phyloP scores from a whole-genome alignment of 2,329 filamentous ascomycete genomes.

The Thielaviopsis musarum region DNA sequence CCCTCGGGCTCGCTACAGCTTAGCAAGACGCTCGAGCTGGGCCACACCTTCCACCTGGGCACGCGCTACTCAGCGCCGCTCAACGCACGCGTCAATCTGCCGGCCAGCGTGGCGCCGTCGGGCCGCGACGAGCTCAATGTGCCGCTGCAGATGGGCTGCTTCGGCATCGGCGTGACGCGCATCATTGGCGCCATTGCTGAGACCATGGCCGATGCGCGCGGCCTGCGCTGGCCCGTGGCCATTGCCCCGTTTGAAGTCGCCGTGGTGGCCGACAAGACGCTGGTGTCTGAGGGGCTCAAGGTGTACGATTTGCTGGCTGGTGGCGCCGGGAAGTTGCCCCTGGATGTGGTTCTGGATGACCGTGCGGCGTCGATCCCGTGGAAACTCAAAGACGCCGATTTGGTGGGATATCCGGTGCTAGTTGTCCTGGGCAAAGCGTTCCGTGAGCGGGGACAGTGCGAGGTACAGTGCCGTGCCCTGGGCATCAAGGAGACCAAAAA shows the following conservation, averaged over 20 bases:
- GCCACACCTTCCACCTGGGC: conserved; percentile 88
- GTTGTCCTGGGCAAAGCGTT: conserved; percentile 63
- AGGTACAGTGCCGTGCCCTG: conserved; percentile 63
- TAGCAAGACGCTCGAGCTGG: conserved; percentile 69
- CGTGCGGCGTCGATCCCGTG: conserved; percentile 50
- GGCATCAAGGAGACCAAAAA: conserved; percentile 42
- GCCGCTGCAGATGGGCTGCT: conserved; percentile 83
- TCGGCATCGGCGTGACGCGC: conserved; percentile 84
- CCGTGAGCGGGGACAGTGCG: conserved; percentile 39
- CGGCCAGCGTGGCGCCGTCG: conserved; percentile 12
- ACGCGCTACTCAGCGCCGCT: conserved; percentile 73
- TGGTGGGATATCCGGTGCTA: conserved; percentile 74
- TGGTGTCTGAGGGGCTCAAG: conserved; percentile 30
- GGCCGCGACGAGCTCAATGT: conserved; percentile 18
- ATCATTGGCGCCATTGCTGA: conserved; percentile 78
- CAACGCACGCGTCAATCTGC: conserved; percentile 38
- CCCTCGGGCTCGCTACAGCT: conserved; percentile 41
- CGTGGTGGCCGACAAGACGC: conserved; percentile 37
- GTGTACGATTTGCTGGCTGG: conserved; percentile 46
- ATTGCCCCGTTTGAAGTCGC: conserved; percentile 74
- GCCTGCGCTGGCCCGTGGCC: conserved; percentile 71
- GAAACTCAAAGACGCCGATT: conserved; percentile 81
- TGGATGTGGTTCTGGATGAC: conserved; percentile 64
- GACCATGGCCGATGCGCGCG: conserved; percentile 50
- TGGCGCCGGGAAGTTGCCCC: conserved; percentile 5